Percentiles rank a stretch among this genome's conserved stretches.
These are phyloP conservation scores for Skeletonema grethae DNA, from an alignment of 108 stramenopile genomes.

Conservation along the genomic window DNA sequence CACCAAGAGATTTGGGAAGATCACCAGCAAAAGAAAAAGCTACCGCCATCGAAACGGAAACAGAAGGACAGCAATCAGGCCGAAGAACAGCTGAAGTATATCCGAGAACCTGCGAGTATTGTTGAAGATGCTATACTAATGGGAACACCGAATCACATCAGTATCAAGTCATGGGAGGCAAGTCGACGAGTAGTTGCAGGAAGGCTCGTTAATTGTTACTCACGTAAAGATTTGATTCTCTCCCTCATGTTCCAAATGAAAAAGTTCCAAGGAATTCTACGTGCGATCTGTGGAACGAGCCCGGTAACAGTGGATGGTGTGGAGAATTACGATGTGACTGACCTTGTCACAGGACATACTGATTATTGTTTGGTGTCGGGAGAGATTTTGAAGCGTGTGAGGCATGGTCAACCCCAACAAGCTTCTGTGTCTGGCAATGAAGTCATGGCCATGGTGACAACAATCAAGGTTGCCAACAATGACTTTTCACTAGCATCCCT, in stretches of 20 bases:
- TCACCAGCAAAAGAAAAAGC: slow-evolving; percentile 46
- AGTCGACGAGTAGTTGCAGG: slow-evolving; percentile 89
- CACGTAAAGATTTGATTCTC: slow-evolving; percentile 88
- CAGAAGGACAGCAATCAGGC: slow-evolving; percentile 16
- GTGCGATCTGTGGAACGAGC: slow-evolving; percentile 82
- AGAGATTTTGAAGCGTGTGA: slow-evolving; percentile 64
- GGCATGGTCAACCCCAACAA: slow-evolving; percentile 69
- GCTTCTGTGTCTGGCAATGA: slow-evolving; percentile 17
- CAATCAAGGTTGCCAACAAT: slow-evolving; percentile 29
- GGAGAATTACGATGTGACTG: slow-evolving; percentile 81
- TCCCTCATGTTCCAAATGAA: slow-evolving; percentile 92
- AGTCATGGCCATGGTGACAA: slow-evolving; percentile 34
- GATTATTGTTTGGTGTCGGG: slow-evolving; percentile 73
- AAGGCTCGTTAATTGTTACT: slow-evolving; percentile 93
- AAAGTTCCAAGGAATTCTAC: slow-evolving; percentile 66
- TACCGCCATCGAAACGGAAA: slow-evolving; percentile 13
- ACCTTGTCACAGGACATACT: slow-evolving; percentile 69
- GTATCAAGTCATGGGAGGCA: slow-evolving; percentile 81
- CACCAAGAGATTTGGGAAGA: slow-evolving; percentile 84
- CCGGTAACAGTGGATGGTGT: slow-evolving; percentile 70
- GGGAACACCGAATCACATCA: slow-evolving; percentile 84
- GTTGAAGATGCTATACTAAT: slow-evolving; percentile 91
- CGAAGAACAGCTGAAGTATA: slow-evolving; percentile 52
- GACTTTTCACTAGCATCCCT: slow-evolving; percentile 22
- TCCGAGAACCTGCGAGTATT: slow-evolving; percentile 84